Evolutionary conservation across 2,329 filamentous ascomycete species (phyloP), one percentile per base, ranked within the genome.

Genomic region (Exophiala spinifera): DNA sequence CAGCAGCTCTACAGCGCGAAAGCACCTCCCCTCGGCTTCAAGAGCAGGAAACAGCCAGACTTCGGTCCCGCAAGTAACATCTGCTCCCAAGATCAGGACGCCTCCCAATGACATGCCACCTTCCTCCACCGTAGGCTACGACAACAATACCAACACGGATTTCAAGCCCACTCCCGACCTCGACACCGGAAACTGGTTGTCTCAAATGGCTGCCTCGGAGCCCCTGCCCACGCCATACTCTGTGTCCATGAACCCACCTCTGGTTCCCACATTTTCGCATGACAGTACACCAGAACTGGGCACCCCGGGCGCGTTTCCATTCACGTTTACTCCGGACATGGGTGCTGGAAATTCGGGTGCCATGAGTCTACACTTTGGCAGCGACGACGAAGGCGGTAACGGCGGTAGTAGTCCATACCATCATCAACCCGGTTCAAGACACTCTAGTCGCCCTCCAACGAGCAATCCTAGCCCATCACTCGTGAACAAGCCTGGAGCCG

Each of bases 1-100:
- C 50, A 89, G 88, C 14, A 89, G 87, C 61, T 86, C 86, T 21
- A 88, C 88, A 23, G 80, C 87, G n/a, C 84, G 90, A 37, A 91
- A 94, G 68, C 85, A 84, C 33, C 74, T 59, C 72, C 81, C 60
- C n/a, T 53, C 57, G 3, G 25, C 50, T 1, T 59, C 61, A 3
- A 53, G 62, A 36, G 51, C 58, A 11, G 43, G 46, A 10, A 55
- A 46, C 14, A 62, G 59, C 31, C 52, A 58, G 43, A 60, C 60
- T 4, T 61, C 63, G 3, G 60, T 57, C 7, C 63, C 56, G 14
- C 61, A 64, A 46, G 57, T 60, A 37, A 63, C 63, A 10, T 64
- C 62, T 14, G 60, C 61, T 23, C 59, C 62, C 13, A 63, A 64
- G 43, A 48, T 58, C 33, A 59, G 56, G 23, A 51, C 59, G 3